phyloP scores from a whole-genome alignment of 257 asterid species.

The Solanum tarapatanum region DNA sequence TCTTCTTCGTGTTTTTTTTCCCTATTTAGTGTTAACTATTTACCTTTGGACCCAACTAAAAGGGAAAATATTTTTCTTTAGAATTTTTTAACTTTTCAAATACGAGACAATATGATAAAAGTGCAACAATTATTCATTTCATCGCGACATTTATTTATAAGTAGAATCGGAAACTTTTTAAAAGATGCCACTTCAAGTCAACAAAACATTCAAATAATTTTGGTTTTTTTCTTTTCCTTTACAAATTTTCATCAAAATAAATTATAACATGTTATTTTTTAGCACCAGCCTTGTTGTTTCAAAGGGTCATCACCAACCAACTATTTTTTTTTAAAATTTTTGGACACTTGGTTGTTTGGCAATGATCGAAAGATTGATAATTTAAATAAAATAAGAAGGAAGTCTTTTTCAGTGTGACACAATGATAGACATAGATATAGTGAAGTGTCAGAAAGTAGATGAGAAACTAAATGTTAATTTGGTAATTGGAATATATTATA shows the following conservation, averaged over 20 bases:
- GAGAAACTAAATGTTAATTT: background rate
- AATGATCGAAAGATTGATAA: background rate
- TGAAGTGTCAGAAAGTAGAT: background rate
- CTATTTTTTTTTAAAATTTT: background rate
- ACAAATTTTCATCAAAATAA: background rate
- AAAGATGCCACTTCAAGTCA: background rate
- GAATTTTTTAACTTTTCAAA: too few relatives aligned
- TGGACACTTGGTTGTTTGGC: background rate
- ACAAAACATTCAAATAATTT: background rate
- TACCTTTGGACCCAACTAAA: too few relatives aligned
- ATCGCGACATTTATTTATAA: background rate
- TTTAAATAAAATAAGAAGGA: background rate
- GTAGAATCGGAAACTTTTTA: background rate
- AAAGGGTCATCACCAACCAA: background rate
- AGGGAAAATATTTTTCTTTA: too few relatives aligned
- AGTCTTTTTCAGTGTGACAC: background rate
- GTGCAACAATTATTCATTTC: background rate
- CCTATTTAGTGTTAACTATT: too few relatives aligned
- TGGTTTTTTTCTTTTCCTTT: background rate
- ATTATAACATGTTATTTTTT: background rate
- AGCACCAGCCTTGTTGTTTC: background rate
- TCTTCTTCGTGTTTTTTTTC: too few relatives aligned
- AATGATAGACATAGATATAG: background rate
- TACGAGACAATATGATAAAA: too few relatives aligned
- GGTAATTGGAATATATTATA: too few relatives aligned